These are phyloP conservation scores for Sclerotinia trifoliorum DNA, from an alignment of 2,329 filamentous ascomycete genomes.

Conservation along the genomic window DNA sequence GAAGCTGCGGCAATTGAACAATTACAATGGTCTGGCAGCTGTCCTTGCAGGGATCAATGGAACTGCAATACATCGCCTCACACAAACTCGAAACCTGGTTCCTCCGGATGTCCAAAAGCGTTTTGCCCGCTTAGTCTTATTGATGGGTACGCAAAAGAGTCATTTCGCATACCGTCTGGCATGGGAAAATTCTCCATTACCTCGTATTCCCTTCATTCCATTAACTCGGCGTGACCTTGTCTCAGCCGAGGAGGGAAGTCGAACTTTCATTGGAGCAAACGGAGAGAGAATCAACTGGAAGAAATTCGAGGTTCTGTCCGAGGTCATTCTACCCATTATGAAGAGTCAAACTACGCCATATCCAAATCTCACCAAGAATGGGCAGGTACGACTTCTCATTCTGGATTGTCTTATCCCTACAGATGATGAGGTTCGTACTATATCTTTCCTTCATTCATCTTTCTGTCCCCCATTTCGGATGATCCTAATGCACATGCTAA, in stretches of 20 bases:
- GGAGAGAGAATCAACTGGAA: slow-evolving; percentile 89
- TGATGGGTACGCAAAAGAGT: slow-evolving; percentile 91
- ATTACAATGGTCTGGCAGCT: slow-evolving; percentile 95
- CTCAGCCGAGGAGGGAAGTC: slow-evolving; percentile 87
- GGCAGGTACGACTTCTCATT: slow-evolving; percentile 70
- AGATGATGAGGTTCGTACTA: slow-evolving; percentile 76
- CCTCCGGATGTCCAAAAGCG: slow-evolving; percentile 71
- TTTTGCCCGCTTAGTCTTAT: slow-evolving; percentile 81
- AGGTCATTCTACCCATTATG: slow-evolving; percentile 87
- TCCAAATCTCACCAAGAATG: slow-evolving; percentile 65
- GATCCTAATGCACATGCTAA: slow-evolving; percentile 17
- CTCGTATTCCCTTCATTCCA: slow-evolving; percentile 90
- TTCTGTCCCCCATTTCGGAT: neutral
- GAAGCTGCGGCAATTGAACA: slow-evolving; percentile 86
- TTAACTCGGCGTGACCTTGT: slow-evolving; percentile 87
- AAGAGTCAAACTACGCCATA: slow-evolving; percentile 86
- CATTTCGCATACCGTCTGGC: slow-evolving; percentile 95
- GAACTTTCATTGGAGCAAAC: slow-evolving; percentile 75
- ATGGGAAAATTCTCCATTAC: slow-evolving; percentile 90
- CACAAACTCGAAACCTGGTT: slow-evolving; percentile 75
- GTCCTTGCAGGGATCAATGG: slow-evolving; percentile 91
- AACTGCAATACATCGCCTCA: slow-evolving; percentile 78
- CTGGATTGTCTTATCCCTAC: slow-evolving; percentile 77
- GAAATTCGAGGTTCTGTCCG: slow-evolving; percentile 95
- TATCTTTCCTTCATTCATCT: neutral